A percentile compares a stretch with the other conserved stretches of the same genome.
These are phyloP conservation scores for Blastobotrys elegans DNA, from an alignment of 1,139 yeast genomes.

Conservation along the genomic window DNA sequence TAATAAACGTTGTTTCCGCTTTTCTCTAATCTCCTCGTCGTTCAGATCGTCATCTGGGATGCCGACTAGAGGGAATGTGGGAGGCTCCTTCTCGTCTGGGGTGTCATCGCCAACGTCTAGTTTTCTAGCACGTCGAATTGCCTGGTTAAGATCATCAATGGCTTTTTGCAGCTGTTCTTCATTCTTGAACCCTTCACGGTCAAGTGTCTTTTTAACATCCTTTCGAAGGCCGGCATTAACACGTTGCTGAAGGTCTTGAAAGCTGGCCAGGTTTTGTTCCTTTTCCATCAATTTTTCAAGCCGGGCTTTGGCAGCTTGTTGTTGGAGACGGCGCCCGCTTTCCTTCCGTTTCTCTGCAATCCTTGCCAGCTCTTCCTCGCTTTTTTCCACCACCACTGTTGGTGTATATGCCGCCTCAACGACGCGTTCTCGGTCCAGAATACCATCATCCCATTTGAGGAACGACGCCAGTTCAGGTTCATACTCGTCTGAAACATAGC, in stretches of 20 bases:
- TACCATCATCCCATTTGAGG: slow-evolving; percentile 45
- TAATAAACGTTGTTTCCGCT: slow-evolving; percentile 72
- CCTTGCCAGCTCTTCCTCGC: slow-evolving; percentile 74
- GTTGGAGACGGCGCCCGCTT: slow-evolving; percentile 84
- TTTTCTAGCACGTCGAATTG: slow-evolving; percentile 62
- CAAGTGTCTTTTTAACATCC: slow-evolving; percentile 45
- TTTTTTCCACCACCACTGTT: slow-evolving; percentile 58
- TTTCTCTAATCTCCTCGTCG: slow-evolving; percentile 80
- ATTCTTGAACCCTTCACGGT: slow-evolving; percentile 74
- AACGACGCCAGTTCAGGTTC: slow-evolving; percentile 53
- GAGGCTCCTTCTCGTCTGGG: slow-evolving; percentile 42
- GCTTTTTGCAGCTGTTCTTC: slow-evolving; percentile 68
- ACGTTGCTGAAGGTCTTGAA: slow-evolving; percentile 51
- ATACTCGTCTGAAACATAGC: slow-evolving; percentile 72
- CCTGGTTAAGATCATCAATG: slow-evolving; percentile 57
- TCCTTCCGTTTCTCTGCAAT: slow-evolving; percentile 81
- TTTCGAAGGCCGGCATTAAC: slow-evolving; percentile 46
- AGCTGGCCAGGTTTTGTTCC: slow-evolving; percentile 75
- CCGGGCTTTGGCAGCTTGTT: slow-evolving; percentile 84
- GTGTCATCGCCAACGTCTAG: slow-evolving; percentile 57
- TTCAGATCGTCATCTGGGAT: slow-evolving; percentile 72
- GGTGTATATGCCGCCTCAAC: slow-evolving; percentile 79
- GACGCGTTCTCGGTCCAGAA: slow-evolving; percentile 66
- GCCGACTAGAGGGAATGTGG: slow-evolving; percentile 75
- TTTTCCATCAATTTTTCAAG: slow-evolving; percentile 74